These are phyloP conservation scores for Debaryomyces robertsiae DNA, from an alignment of 1,139 yeast species.

Conservation along the genomic window DNA sequence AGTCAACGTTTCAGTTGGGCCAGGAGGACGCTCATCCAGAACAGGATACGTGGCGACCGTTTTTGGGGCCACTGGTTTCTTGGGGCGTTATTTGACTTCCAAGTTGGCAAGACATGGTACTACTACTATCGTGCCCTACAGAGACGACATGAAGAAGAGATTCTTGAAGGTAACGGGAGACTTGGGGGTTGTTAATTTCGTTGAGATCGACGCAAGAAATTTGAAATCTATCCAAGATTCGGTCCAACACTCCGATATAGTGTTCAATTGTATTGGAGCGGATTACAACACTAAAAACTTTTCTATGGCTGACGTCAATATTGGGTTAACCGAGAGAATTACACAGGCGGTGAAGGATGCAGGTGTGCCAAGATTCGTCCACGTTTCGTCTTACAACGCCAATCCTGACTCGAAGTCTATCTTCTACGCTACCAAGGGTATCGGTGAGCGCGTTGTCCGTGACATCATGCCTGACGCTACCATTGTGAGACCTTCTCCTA, in stretches of 20 bases:
- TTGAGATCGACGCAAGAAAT: conserved; percentile 83
- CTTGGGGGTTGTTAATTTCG: conserved; percentile 82
- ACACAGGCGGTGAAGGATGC: conserved; percentile 73
- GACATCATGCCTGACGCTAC: conserved; percentile 75
- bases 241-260: conserved; percentile 82
- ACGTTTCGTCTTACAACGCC: conserved; percentile 82
- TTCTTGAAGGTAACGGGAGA: conserved; percentile 85
- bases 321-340: conserved; percentile 76
- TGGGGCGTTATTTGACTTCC: conserved; percentile 73
- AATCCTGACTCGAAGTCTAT: conserved; percentile 66
- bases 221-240: conserved; percentile 74
- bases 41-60: conserved; percentile 92
- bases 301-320: conserved; percentile 79
- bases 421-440: conserved; percentile 78
- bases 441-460: conserved; percentile 72
- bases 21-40: conserved; percentile 85
- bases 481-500: conserved; percentile 83
- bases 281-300: conserved; percentile 80
- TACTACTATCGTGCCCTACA: conserved; percentile 69
- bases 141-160: conserved; percentile 80
- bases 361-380: conserved; percentile 74
- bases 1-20: conserved; percentile 66
- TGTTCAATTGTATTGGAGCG: conserved; percentile 77
- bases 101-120: conserved; percentile 85
- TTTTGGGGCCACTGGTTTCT: conserved; percentile 80